Conservation (phyloP, 1,284 basidiomycete species). For the Pseudomicrostroma phylloplanum region DNA sequence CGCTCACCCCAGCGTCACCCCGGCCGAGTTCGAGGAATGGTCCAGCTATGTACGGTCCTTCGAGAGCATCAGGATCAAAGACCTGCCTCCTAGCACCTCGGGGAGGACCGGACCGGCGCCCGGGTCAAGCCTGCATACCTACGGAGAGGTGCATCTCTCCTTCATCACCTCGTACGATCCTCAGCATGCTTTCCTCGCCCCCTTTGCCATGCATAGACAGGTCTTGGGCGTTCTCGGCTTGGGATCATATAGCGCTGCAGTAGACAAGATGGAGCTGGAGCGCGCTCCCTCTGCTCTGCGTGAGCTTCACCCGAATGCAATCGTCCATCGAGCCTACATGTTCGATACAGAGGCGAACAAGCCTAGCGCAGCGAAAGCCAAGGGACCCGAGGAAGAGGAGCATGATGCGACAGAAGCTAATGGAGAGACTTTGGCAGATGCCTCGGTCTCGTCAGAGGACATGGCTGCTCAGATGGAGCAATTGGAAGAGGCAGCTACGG, state of each 20-base stretch:
- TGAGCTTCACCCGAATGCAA: conserved; percentile 36
- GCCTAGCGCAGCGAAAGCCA: conserved; percentile 9
- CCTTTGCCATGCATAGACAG: conserved; percentile 41
- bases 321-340: conserved; percentile 42
- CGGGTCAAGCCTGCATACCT: conserved; percentile 24
- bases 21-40: conserved; percentile 41
- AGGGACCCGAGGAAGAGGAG: conserved; percentile 8
- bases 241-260: conserved; percentile 19
- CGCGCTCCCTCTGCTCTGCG: conserved; percentile 28
- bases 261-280: conserved; percentile 23
- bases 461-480: neutral
- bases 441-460: neutral
- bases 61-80: conserved; percentile 33
- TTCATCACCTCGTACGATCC: conserved; percentile 47
- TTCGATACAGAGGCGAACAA: conserved; percentile 37
- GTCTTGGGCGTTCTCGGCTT: conserved; percentile 46
- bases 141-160: conserved; percentile 43
- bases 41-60: conserved; percentile 30
- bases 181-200: conserved; percentile 42
- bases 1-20: conserved; percentile 25
- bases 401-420: neutral
- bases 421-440: neutral
- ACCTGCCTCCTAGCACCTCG: conserved; percentile 25
- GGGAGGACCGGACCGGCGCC: conserved; percentile 4
- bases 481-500: neutral